Base-by-base conservation (phyloP, 139 green algal species). In the Marvania coccoides region DNA sequence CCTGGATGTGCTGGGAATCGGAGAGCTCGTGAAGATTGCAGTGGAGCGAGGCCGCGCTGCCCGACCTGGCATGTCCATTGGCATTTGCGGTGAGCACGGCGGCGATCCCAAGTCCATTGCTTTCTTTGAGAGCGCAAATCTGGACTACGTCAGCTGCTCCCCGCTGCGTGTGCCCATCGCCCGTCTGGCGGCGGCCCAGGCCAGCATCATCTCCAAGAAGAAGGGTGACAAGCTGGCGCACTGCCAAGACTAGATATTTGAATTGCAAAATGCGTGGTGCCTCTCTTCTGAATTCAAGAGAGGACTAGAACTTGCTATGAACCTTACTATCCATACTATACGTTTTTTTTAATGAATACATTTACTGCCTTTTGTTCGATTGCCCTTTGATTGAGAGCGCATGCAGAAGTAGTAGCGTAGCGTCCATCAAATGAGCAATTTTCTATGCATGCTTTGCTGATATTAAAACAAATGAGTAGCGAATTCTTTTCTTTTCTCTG, bases 11-110 rank as follows among this genome's bases (percentile, higher is more conserved):
- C 78, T 78, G 5, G 91, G 91, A 19, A 91, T 97, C 46, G 91
- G 91, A 8, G 68, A 95, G 79, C 79, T 97, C 48, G 83, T 97
- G 33, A 61, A 73, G 28, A 80, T 95, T 13, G 84, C 91, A 1
- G 77, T 83, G 35, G 65, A 91, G 76, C 74, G 82, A 5, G 91
- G 88, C 38, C 80, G 87, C 13, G 67, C 47, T 8, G 70, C 82
- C 0, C 75, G 76, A 34, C 83, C 87, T 3, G 67, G 75, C 55
- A 64, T 97, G 15, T 77, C 91, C 64, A 70, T 96, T 14, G 88
- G 88, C 57, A 84, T 96, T 35, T 96, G 91, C 73, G 91, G 91
- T 13, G 91, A 96, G 81, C 90, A 96, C 63, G 91, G 90, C 33
- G 90, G 90, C 24, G 90, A 96, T 61, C 84, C 88, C 35, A 62